These are phyloP conservation scores for Microsporum ferrugineum DNA, from an alignment of 2,329 filamentous ascomycete genomes.

Conservation along the genomic window DNA sequence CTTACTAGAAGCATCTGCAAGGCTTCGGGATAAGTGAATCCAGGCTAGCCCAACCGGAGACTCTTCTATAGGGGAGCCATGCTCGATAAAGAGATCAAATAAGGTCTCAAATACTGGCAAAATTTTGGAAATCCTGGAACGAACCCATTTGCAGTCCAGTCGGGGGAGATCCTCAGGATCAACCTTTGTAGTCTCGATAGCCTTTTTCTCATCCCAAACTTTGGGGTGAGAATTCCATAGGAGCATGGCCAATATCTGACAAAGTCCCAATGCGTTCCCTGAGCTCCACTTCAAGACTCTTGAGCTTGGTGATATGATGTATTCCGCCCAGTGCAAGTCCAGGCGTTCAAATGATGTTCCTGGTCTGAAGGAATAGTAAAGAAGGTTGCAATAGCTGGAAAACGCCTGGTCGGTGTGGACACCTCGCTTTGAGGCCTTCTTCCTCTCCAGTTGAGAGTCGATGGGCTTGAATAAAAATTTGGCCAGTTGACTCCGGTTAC, in stretches of 20 bases:
- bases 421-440: slow-evolving; percentile 41
- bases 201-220: slow-evolving; percentile 64
- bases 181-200: slow-evolving; percentile 47
- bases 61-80: slow-evolving; percentile 24
- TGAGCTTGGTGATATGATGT: slow-evolving; percentile 53
- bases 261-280: slow-evolving; percentile 49
- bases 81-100: slow-evolving; percentile 21
- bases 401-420: slow-evolving; percentile 46
- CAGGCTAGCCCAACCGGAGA: slow-evolving; percentile 47
- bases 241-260: slow-evolving; percentile 61
- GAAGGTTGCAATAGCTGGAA: slow-evolving; percentile 64
- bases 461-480: slow-evolving; percentile 60
- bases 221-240: slow-evolving; percentile 41
- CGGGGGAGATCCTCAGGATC: slow-evolving; percentile 66
- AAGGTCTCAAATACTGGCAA: slow-evolving; percentile 50
- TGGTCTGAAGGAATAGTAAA: slow-evolving; percentile 74
- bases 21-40: slow-evolving; percentile 47
- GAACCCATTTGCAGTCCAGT: slow-evolving; percentile 77
- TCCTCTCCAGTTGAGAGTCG: slow-evolving; percentile 55
- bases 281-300: slow-evolving; percentile 42
- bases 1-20: slow-evolving; percentile 58
- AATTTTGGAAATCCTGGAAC: slow-evolving; percentile 56
- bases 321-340: slow-evolving; percentile 67
- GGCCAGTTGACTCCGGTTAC: slow-evolving; percentile 44
- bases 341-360: slow-evolving; percentile 53